phyloP scores from a whole-genome alignment of 2,329 filamentous ascomycete genomes.

The Epichloe elymi region DNA sequence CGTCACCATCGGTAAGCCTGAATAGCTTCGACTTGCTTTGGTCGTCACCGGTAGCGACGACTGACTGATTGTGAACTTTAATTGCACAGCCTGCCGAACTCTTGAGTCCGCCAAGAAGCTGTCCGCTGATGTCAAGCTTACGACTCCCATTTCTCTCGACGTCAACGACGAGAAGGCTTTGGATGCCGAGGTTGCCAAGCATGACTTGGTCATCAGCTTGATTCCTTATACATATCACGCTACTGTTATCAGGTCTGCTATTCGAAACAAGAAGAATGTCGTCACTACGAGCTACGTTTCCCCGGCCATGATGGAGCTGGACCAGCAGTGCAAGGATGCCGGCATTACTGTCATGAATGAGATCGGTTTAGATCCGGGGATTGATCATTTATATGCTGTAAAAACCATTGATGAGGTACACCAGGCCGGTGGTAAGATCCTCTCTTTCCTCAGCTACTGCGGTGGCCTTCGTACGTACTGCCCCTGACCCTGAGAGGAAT shows the following conservation, averaged over 20 bases:
- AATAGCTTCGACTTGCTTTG: neutral
- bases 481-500: too few species aligned
- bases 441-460: conserved; percentile 72
- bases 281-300: conserved; percentile 93
- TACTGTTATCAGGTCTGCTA: conserved; percentile 82
- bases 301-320: conserved; percentile 81
- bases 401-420: conserved; percentile 86
- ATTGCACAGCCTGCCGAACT: conserved; percentile 59
- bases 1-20: conserved; percentile 47
- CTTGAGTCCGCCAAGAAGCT: conserved; percentile 66
- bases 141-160: conserved; percentile 69
- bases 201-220: conserved; percentile 66
- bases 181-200: conserved; percentile 66
- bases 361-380: conserved; percentile 64
- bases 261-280: conserved; percentile 87
- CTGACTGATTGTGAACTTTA: too few species aligned
- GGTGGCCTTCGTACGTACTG: conserved; percentile 26
- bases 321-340: conserved; percentile 70
- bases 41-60: neutral
- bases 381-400: conserved; percentile 63
- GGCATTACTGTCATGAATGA: conserved; percentile 98
- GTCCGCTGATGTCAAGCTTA: conserved; percentile 55
- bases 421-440: conserved; percentile 71
- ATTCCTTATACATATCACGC: conserved; percentile 91
- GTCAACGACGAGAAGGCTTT: conserved; percentile 65